A percentile compares a stretch with the other conserved stretches of the same genome.
phyloP scores from a whole-genome alignment of 257 asterid genomes.

The Solanum sparsipilum region DNA sequence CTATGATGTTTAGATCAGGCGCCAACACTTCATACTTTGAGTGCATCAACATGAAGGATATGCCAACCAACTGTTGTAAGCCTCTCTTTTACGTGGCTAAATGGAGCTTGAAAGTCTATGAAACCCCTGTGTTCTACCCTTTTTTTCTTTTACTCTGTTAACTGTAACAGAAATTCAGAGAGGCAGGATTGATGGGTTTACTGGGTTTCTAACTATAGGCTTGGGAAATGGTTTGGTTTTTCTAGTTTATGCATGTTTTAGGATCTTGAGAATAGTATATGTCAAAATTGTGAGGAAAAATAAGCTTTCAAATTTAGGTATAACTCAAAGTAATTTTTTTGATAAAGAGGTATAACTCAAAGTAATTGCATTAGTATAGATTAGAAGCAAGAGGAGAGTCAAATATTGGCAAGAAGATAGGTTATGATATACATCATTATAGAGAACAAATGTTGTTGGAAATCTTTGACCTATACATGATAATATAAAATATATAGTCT shows the following conservation, averaged over 20 bases:
- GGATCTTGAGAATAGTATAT: background rate
- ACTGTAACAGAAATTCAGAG: background rate
- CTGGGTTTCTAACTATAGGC: background rate
- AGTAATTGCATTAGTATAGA: background rate
- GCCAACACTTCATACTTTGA: conserved; percentile 47
- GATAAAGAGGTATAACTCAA: background rate
- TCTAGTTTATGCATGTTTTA: background rate
- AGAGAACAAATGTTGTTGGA: background rate
- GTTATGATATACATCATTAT: background rate
- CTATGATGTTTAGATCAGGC: conserved; percentile 69
- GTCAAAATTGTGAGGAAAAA: background rate
- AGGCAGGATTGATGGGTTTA: background rate
- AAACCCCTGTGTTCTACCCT: background rate
- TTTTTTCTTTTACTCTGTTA: background rate
- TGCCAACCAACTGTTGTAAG: conserved; percentile 82
- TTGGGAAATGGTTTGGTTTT: background rate
- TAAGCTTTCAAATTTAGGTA: background rate
- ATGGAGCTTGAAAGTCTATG: background rate
- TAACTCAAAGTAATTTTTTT: background rate
- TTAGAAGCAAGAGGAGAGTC: background rate
- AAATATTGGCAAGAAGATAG: background rate
- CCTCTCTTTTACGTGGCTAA: background rate
- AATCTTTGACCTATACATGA: background rate
- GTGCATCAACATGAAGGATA: conserved; percentile 54
- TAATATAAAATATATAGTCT: background rate